Evolutionary conservation across 2,329 filamentous ascomycete species (phyloP), one percentile per base, ranked within the genome.

Genomic region (Aspergillus transmontanensis): DNA sequence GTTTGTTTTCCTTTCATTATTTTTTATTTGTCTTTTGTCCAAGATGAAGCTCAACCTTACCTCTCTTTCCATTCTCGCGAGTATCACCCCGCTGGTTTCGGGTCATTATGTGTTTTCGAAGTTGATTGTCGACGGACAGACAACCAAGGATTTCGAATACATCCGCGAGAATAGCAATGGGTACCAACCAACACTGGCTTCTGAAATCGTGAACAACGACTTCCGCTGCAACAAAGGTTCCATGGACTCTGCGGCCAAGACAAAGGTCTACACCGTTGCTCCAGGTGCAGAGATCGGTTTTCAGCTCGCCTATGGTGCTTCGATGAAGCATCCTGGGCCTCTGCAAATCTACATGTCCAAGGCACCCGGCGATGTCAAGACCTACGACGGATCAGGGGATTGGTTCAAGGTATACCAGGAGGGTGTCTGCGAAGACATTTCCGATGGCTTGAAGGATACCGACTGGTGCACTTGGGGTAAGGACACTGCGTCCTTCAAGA

Each of bases 341-440:
- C 39, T 70, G 9, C 66, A 70, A 26, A 64, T 69, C 23, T 73
- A 73, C 61, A 69, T 73, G 66, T 70, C 69, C 57, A 72, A 72
- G 57, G 69, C 60, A 12, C 59, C 66, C 11, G 64, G 63, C 39
- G 66, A 67, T 28, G 65, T 68, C 3, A 60, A 32, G 2, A 28
- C 50, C 3, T 68, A 68, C 41, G 66, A 71, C 34, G 69, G 68
- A 39, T 67, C 66, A 14, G 68, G 66, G 11, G 67, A 68, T n/a
- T 71, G 69, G 68, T 71, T 71, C 65, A 71, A 69, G 57, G 62
- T 70, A 26, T 65, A 65, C 41, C 59, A 69, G 43, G 61, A 64
- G 19, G 59, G 61, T 4, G 57, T 60, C 3, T 60, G 58, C 28
- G 34, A 23, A 10, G 58, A 60, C 32, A 36, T 57, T 32, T 60